Evolutionary conservation across 2,329 filamentous ascomycete genomes (phyloP).

Genomic region (Elsinoe batatas): DNA sequence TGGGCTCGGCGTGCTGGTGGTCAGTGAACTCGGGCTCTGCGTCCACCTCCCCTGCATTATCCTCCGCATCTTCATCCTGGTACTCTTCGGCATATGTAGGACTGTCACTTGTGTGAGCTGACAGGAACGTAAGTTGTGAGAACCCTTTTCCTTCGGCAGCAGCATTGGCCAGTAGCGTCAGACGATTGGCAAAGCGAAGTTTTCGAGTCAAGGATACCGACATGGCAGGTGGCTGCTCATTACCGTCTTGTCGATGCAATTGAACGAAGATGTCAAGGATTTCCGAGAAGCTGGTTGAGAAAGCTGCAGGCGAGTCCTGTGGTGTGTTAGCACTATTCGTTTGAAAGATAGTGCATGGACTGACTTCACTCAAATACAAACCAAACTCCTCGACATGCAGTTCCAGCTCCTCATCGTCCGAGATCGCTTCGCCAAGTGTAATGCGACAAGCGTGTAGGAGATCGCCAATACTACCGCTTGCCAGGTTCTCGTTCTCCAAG

Average conservation of each 20-base stretch:
- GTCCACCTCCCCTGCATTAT: background rate
- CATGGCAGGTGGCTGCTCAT: conserved; percentile 46
- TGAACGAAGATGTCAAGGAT: conserved; percentile 51
- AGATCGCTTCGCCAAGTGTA: conserved; percentile 46
- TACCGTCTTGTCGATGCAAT: conserved; percentile 50
- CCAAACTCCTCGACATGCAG: conserved; percentile 46
- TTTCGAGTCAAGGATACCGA: conserved; percentile 44
- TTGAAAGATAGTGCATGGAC: conserved; percentile 18
- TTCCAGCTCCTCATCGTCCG: conserved; percentile 47
- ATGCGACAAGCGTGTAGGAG: conserved; percentile 48
- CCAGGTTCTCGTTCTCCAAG: conserved; percentile 45
- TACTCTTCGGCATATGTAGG: background rate
- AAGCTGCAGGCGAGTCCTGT: conserved; percentile 41
- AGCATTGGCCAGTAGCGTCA: conserved; percentile 43
- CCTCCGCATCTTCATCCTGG: background rate
- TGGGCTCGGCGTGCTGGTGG: background rate
- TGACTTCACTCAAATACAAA: conserved; percentile 49
- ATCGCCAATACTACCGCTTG: conserved; percentile 42
- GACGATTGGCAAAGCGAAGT: conserved; percentile 43
- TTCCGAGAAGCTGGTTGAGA: conserved; percentile 44
- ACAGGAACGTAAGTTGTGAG: conserved; percentile 33
- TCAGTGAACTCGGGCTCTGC: background rate
- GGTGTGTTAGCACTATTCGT: background rate
- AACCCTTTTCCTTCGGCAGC: conserved; percentile 49
- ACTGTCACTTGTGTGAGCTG: conserved; percentile 16